Percentiles rank a stretch among this genome's conserved stretches.
These are phyloP conservation scores for Wickerhamiella bombiphila DNA, from an alignment of 805 yeast species.

Conservation along the genomic window DNA sequence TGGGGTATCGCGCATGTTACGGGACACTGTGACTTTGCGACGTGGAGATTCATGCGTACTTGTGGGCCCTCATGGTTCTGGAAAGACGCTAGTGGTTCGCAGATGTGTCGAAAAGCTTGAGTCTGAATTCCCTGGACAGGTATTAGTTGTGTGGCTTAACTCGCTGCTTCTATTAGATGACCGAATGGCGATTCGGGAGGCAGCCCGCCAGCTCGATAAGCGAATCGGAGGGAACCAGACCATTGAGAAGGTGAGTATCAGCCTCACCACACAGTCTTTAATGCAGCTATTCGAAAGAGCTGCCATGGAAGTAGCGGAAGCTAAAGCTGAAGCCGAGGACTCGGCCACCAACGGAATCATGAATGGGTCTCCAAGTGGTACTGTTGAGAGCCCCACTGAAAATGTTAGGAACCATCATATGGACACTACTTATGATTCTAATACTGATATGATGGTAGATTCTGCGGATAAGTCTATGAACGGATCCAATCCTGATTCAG, in stretches of 20 bases:
- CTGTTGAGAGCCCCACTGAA: no score
- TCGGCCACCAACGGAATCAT: neutral
- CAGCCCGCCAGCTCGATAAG: slow-evolving; percentile 67
- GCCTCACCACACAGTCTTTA: slow-evolving; percentile 17
- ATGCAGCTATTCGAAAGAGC: slow-evolving; percentile 19
- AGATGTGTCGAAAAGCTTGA: slow-evolving; percentile 37
- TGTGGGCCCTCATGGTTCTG: slow-evolving; percentile 68
- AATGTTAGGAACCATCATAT: no score
- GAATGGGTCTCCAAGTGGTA: no score
- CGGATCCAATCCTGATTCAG: no score
- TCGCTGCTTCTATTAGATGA: slow-evolving; percentile 68
- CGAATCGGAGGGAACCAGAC: slow-evolving; percentile 21
- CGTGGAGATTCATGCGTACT: slow-evolving; percentile 74
- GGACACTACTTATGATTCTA: no score
- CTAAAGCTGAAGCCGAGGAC: slow-evolving; percentile 9
- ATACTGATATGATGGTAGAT: no score
- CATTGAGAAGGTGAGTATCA: slow-evolving; percentile 22
- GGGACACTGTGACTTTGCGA: slow-evolving; percentile 46
- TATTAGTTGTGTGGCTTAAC: slow-evolving; percentile 47
- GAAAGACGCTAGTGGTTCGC: slow-evolving; percentile 54
- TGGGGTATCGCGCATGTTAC: slow-evolving; percentile 44
- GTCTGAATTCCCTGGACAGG: slow-evolving; percentile 29
- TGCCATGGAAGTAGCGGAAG: slow-evolving; percentile 5
- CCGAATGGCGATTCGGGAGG: slow-evolving; percentile 62
- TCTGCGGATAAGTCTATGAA: slow-evolving; percentile 3